These are phyloP conservation scores for Geranomyces variabilis DNA, from an alignment of 192 early-diverging fungal species.

Conservation along the genomic window DNA sequence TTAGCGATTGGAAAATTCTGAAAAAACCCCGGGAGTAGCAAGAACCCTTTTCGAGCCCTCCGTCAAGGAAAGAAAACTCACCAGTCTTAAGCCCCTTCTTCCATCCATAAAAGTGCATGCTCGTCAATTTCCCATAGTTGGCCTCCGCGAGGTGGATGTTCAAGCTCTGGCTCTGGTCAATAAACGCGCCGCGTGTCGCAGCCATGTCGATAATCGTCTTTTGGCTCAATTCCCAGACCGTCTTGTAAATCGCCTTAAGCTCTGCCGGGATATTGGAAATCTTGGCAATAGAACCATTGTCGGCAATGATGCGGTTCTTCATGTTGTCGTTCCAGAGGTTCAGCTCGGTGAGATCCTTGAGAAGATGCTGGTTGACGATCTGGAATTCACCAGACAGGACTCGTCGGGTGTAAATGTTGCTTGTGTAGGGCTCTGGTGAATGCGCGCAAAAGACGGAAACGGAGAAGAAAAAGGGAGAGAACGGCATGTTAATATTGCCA, in stretches of 20 bases:
- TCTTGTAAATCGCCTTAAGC: conserved; percentile 96
- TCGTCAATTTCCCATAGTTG: conserved; percentile 91
- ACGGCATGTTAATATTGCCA: too few relatives aligned
- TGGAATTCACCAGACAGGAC: conserved; percentile 98
- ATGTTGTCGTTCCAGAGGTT: conserved; percentile 92
- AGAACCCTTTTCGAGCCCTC: too few relatives aligned
- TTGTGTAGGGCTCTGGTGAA: conserved; percentile 55
- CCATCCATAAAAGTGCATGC: conserved; percentile 99
- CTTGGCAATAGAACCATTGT: conserved; percentile 85
- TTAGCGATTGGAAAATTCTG: too few relatives aligned
- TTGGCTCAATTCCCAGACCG: conserved; percentile 90
- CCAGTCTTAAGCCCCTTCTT: conserved; percentile 96
- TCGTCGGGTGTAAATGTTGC: conserved; percentile 95
- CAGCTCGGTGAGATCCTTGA: conserved; percentile 92
- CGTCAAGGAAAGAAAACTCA: background rate
- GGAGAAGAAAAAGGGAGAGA: background rate
- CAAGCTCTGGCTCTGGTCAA: conserved; percentile 94
- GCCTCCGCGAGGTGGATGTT: conserved; percentile 96
- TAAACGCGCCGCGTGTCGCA: conserved; percentile 94
- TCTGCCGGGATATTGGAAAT: conserved; percentile 79
- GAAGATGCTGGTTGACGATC: conserved; percentile 94
- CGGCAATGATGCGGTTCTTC: conserved; percentile 92
- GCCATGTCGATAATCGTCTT: conserved; percentile 94
- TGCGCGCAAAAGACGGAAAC: background rate
- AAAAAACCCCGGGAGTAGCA: too few relatives aligned